Base-by-base conservation (phyloP, 768 basidiomycete species). In the Mrakia blollopis region DNA sequence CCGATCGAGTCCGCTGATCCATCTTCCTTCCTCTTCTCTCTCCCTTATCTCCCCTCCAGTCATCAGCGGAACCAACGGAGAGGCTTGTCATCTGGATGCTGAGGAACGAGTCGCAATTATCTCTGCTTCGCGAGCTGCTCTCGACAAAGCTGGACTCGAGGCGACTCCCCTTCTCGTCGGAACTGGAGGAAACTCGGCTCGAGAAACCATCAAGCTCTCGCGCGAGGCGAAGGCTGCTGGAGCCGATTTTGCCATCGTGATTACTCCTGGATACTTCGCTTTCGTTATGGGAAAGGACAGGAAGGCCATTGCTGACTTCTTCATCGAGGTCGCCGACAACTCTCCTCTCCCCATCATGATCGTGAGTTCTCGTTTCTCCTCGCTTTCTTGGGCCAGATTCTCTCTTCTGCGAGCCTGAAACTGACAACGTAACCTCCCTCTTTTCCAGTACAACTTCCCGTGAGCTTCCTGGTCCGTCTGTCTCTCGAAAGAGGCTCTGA, bases 141-240 rank as follows among this genome's bases (percentile, higher is more conserved):
- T 94, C 16, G 88, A 93, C 81, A 86, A 87, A 73, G 88, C 89
- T 78, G 91, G 91, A 3, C 91, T 91, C 83, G 82, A 87, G 68
- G 84, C 90, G 57, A 87, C 89, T 57, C 83, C 90, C 21, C 87
- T 94, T 61, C 89, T 94, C 77, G 93, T 91, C 8, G 93, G 93
- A 1, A 93, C 92, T 7, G 93, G 93, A 1, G 91, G 50, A 60
- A 28, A 35, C 35, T 52, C 61, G 1, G 89, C 91, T 0, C 86
- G 89, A 25, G 91, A 92, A 82, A 93, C 92, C 47, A 87, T 88
- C 83, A 83, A 86, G 81, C 86, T 94, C 23, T 90, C 89, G 80
- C 82, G 83, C 14, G 91, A 93, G 80, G 93, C 92, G 7, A 88
- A 88, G 76, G 90, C 89, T 37, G 91, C 91, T 4, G 92, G 93